Conservation (phyloP, 2,329 filamentous ascomycete species). For the Beauveria australis region DNA sequence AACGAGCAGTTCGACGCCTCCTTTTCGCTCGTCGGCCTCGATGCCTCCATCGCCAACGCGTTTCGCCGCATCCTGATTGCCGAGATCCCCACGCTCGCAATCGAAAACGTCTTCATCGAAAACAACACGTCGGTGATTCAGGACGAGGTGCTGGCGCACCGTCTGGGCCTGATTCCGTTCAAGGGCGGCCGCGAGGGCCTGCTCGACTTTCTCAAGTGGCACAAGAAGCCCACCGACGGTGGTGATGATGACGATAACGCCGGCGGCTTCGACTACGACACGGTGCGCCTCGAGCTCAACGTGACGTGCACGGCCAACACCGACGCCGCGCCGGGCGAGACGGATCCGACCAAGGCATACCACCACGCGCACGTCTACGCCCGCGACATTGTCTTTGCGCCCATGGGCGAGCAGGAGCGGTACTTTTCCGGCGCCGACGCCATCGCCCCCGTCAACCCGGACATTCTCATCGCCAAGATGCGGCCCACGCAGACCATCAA, state of each 20-base stretch:
- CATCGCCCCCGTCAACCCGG: constrained; percentile 75
- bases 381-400: constrained; percentile 65
- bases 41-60: constrained; percentile 90
- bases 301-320: constrained; percentile 74
- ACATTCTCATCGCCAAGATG: constrained; percentile 91
- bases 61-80: constrained; percentile 93
- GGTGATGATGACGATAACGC: constrained; percentile 52
- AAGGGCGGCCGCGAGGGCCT: constrained; percentile 71
- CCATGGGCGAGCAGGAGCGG: constrained; percentile 63
- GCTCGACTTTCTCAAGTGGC: constrained; percentile 71
- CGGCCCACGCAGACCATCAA: constrained; percentile 82
- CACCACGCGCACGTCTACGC: constrained; percentile 79
- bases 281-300: constrained; percentile 68
- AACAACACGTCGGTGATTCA: constrained; percentile 98
- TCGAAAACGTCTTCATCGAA: constrained; percentile 86
- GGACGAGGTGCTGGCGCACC: constrained; percentile 88
- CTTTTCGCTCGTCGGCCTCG: constrained; percentile 87
- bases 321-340: constrained; percentile 62
- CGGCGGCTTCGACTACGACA: constrained; percentile 72
- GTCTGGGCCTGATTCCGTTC: constrained; percentile 85
- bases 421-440: constrained; percentile 60
- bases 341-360: constrained; percentile 78
- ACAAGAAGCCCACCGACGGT: constrained; percentile 58
- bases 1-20: constrained; percentile 69
- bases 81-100: constrained; percentile 88